Conservation (phyloP, 106 monocot species). For the Dendrobium nobile region DNA sequence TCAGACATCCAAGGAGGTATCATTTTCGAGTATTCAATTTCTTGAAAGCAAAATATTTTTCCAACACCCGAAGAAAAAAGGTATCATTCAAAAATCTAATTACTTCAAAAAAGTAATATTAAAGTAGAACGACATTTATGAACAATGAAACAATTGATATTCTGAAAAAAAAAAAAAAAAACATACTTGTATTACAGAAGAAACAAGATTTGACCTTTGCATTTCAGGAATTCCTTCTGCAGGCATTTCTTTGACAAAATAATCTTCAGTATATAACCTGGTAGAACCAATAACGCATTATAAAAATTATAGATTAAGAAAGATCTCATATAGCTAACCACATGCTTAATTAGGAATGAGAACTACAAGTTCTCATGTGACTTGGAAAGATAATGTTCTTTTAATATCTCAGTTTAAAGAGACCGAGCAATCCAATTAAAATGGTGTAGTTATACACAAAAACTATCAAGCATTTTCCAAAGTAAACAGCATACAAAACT, state of each 20-base stretch:
- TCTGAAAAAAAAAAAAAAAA: background rate
- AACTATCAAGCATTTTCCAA: background rate
- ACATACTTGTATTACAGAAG: constrained; percentile 76
- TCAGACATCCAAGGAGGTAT: background rate
- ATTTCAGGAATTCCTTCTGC: constrained; percentile 91
- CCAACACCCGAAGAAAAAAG: background rate
- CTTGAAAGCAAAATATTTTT: background rate
- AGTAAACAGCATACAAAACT: background rate
- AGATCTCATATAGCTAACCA: background rate
- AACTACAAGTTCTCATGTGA: background rate
- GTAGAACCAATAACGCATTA: constrained; percentile 4
- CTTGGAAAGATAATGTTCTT: background rate
- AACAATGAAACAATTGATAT: background rate
- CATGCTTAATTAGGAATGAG: background rate
- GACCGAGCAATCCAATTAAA: background rate
- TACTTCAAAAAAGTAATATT: background rate
- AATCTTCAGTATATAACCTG: constrained; percentile 96
- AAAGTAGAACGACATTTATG: background rate
- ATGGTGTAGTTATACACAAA: background rate
- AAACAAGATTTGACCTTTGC: constrained; percentile 95
- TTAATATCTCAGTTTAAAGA: background rate
- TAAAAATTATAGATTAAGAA: background rate
- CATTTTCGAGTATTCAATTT: background rate
- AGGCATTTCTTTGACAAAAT: constrained; percentile 80
- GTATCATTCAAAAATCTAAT: background rate